Evolutionary conservation across 1,284 basidiomycete genomes (phyloP), one percentile per base, ranked within the genome.

Genomic region (Gomphus bonarii): DNA sequence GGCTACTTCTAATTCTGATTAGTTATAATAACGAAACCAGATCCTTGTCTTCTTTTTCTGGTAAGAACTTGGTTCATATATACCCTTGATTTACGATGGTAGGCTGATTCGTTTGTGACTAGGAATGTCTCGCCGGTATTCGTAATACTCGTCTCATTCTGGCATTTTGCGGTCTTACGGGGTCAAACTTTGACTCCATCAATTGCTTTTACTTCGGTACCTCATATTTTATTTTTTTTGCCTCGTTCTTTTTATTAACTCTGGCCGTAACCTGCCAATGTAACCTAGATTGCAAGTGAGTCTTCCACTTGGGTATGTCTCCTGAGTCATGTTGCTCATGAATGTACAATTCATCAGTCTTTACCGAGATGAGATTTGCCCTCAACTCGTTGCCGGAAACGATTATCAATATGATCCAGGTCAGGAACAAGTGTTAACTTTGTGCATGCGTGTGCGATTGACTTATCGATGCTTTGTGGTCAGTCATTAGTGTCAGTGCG

Each of bases 361-460:
- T 95, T 71, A 80, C 80, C 59, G 92, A 95, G 70, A 83, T 97
- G 72, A 85, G 85, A 61, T 90, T 84, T 63, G 85, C 86, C 1
- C 75, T 93, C 48, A 91, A 88, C 63, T 86, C 88, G 1, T 77
- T 97, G 2, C 93, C 93, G 0, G 93, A 95, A 68, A 91, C 90
- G 0, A 84, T 95, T 63, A 91, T 95, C 66, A 87, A 89, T 65
- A 79, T 90, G 71, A 75, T 94, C 9, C 90, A 91, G 71, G 84
- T 82, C 59, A 52, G 69, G 38, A 40, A 61, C 25, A 25, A 25
- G 25, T 25, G 25, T 46, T 49, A n/a, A 12, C 16, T 6, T 1
- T 48, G 25, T 31, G 16, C 25, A 28, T 33, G 22, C 14, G 25
- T 48, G 11, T 28, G 25, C 18, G 28, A 48, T 14, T 18, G 12